These are phyloP conservation scores for Mortierella sp. DNA, from an alignment of 371 early-diverging fungal species.

Conservation along the genomic window DNA sequence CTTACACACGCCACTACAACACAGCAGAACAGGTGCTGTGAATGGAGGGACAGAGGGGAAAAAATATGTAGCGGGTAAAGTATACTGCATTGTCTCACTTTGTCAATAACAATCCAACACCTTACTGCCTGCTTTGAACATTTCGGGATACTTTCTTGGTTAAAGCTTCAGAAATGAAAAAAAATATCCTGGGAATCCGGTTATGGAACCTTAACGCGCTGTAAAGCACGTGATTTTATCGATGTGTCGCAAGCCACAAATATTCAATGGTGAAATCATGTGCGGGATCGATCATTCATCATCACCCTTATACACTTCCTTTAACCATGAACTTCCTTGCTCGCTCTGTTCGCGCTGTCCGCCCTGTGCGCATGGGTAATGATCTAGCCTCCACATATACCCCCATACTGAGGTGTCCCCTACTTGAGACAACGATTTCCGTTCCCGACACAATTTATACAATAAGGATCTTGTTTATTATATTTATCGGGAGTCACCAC, in stretches of 20 bases:
- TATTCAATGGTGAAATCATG: not conserved
- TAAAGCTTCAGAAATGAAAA: too few relatives aligned
- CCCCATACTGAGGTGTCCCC: not conserved
- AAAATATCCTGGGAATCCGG: too few relatives aligned
- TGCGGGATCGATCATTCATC: constrained; percentile 6
- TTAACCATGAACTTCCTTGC: constrained; percentile 52
- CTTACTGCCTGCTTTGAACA: too few relatives aligned
- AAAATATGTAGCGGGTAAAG: too few relatives aligned
- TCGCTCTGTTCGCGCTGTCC: constrained; percentile 52
- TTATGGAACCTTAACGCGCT: too few relatives aligned
- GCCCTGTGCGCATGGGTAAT: constrained; percentile 55
- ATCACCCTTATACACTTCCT: constrained; percentile 13
- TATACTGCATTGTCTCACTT: too few relatives aligned
- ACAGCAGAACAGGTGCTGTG: not conserved
- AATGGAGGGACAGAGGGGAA: too few relatives aligned
- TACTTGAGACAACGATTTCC: not conserved
- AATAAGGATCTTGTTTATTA: not conserved
- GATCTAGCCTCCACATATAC: not conserved
- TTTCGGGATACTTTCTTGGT: too few relatives aligned
- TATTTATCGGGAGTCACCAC: not conserved
- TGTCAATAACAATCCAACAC: too few relatives aligned
- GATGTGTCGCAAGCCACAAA: not conserved
- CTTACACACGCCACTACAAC: not conserved
- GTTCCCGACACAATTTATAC: not conserved
- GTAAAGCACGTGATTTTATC: not conserved